Evolutionary conservation across 2,329 filamentous ascomycete genomes (phyloP).

Genomic region (Aspergillus awamori): DNA sequence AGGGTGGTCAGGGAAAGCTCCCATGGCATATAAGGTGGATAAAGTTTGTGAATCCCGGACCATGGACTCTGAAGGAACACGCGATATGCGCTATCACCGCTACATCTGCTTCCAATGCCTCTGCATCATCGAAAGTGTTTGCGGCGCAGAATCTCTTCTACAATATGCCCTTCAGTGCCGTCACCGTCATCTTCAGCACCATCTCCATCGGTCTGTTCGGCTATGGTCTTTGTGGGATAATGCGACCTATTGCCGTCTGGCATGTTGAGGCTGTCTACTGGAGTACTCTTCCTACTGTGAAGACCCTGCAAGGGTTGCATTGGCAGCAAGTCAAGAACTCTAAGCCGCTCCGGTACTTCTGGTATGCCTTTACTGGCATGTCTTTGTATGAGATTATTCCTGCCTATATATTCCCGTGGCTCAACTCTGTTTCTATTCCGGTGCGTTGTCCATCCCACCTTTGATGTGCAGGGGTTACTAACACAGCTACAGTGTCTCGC

Average conservation of each 20-base stretch:
- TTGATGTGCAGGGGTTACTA: too few relatives aligned
- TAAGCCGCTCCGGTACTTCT: slow-evolving; percentile 34
- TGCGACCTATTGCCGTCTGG: slow-evolving; percentile 59
- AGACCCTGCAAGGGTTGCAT: slow-evolving; percentile 40
- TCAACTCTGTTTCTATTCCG: slow-evolving; percentile 26
- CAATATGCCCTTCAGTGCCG: slow-evolving; percentile 46
- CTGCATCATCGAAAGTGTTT: slow-evolving; percentile 32
- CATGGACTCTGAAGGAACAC: slow-evolving; percentile 61
- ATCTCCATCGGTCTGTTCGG: slow-evolving; percentile 61
- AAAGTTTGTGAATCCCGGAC: slow-evolving; percentile 55
- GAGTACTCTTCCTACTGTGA: slow-evolving; percentile 45
- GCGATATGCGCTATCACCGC: slow-evolving; percentile 58
- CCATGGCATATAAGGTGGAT: slow-evolving; percentile 39
- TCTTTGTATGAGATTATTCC: slow-evolving; percentile 29
- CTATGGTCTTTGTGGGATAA: slow-evolving; percentile 57
- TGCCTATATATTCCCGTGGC: slow-evolving; percentile 31
- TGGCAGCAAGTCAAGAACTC: slow-evolving; percentile 32
- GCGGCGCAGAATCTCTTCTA: slow-evolving; percentile 32
- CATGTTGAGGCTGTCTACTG: slow-evolving; percentile 62
- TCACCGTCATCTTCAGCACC: slow-evolving; percentile 53
- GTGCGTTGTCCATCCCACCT: neutral
- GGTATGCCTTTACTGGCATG: slow-evolving; percentile 31
- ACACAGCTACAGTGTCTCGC: slow-evolving; percentile 14
- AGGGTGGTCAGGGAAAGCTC: slow-evolving; percentile 1
- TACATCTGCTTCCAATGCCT: slow-evolving; percentile 56